phyloP scores from a whole-genome alignment of 2,329 filamentous ascomycete genomes.

The Stagonosporopsis cucurbitacearum region DNA sequence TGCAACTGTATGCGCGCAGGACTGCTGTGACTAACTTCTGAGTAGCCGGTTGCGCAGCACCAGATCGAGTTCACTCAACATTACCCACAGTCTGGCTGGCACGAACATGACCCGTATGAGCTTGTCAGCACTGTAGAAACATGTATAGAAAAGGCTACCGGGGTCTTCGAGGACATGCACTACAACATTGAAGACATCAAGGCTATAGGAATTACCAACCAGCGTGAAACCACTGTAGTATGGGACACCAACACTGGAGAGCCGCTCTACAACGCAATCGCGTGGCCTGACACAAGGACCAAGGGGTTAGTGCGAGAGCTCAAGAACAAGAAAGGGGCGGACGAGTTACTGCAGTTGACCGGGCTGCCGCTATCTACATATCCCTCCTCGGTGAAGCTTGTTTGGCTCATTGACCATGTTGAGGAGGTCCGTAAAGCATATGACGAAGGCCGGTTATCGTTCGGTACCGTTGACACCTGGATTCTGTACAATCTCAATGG shows the following conservation, averaged over 20 bases:
- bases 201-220: constrained; percentile 85
- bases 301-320: constrained; percentile 77
- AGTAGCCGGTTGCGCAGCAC: constrained; percentile 75
- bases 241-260: constrained; percentile 85
- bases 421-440: constrained; percentile 75
- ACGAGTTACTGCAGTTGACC: constrained; percentile 72
- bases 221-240: constrained; percentile 85
- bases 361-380: constrained; percentile 88
- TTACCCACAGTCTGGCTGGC: constrained; percentile 87
- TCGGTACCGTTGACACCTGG: constrained; percentile 90
- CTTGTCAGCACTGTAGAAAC: constrained; percentile 76
- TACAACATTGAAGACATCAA: constrained; percentile 72
- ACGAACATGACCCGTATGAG: constrained; percentile 84
- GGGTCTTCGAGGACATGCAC: constrained; percentile 73
- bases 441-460: constrained; percentile 75
- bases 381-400: constrained; percentile 82
- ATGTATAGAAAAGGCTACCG: constrained; percentile 79
- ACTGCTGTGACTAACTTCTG: constrained; percentile 5
- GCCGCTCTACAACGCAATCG: constrained; percentile 82
- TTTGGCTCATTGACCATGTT: constrained; percentile 80
- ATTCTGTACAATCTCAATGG: constrained; percentile 85
- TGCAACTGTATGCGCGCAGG: neutral
- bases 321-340: constrained; percentile 70
- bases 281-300: constrained; percentile 86
- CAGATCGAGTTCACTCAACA: constrained; percentile 87